phyloP scores from a whole-genome alignment of 1,284 basidiomycete species.

The Anthracocystis panici-leucophaei region DNA sequence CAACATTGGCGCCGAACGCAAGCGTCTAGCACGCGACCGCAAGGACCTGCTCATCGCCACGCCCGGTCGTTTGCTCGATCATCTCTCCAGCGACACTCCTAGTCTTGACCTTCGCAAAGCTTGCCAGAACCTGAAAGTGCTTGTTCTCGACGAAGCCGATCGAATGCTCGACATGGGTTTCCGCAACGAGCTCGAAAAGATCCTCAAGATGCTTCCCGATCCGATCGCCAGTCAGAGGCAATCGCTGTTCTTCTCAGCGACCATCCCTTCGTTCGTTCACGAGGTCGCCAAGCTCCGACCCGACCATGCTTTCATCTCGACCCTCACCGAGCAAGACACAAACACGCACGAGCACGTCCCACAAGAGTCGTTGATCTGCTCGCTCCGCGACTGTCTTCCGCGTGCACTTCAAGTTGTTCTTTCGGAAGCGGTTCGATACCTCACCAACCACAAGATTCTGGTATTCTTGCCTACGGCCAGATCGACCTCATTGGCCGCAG shows the following conservation, averaged over 20 bases:
- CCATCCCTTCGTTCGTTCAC: conserved; percentile 71
- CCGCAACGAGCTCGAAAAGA: conserved; percentile 61
- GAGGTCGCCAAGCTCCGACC: conserved; percentile 60
- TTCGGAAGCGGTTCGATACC: conserved; percentile 66
- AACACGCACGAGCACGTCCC: conserved; percentile 79
- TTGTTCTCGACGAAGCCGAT: conserved; percentile 73
- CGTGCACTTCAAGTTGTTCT: conserved; percentile 70
- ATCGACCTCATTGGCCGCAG: conserved; percentile 75
- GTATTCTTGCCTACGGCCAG: conserved; percentile 79
- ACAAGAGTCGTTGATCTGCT: conserved; percentile 70
- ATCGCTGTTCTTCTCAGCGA: conserved; percentile 73
- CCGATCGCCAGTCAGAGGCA: conserved; percentile 70
- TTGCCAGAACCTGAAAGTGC: conserved; percentile 65
- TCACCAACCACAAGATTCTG: conserved; percentile 55
- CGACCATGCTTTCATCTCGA: conserved; percentile 77
- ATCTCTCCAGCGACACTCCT: conserved; percentile 71
- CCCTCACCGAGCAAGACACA: conserved; percentile 75
- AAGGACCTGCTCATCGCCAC: conserved; percentile 72
- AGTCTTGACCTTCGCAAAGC: conserved; percentile 53
- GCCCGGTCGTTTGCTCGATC: conserved; percentile 72
- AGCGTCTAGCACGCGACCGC: conserved; percentile 61
- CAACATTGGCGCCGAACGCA: conserved; percentile 69
- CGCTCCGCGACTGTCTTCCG: conserved; percentile 71
- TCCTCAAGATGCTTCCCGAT: conserved; percentile 69
- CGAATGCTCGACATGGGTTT: conserved; percentile 71